Conservation (phyloP, 352 stramenopile species). For the Pythium chondricola region DNA sequence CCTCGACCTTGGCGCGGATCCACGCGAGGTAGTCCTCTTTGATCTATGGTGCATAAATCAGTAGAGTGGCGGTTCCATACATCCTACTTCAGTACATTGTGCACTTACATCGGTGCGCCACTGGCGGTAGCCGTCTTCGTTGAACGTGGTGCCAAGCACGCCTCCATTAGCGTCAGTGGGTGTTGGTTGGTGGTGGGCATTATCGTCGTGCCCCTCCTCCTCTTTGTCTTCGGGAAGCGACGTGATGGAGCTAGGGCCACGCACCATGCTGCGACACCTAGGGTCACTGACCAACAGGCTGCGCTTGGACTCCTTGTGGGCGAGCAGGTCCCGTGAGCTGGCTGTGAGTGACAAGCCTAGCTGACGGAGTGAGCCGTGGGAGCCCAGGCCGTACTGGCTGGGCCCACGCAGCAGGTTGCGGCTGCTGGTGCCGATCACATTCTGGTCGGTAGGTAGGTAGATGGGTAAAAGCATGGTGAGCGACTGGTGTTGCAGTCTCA, state of each 20-base stretch:
- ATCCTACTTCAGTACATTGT: not conserved
- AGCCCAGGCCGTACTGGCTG: slow-evolving; percentile 5
- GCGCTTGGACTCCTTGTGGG: slow-evolving; percentile 26
- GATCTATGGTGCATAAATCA: slow-evolving; percentile 18
- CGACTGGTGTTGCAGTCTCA: not conserved
- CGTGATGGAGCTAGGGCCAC: slow-evolving; percentile 10
- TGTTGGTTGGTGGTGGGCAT: too few species aligned
- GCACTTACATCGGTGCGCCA: slow-evolving; percentile 39
- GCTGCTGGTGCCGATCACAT: slow-evolving; percentile 8
- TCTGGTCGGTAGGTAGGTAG: slow-evolving; percentile 2
- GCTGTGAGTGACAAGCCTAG: not conserved
- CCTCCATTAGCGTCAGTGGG: too few species aligned
- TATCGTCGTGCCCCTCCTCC: slow-evolving; percentile 8
- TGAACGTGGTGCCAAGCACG: slow-evolving; percentile 36
- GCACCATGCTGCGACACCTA: slow-evolving; percentile 15
- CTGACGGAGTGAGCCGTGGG: slow-evolving; percentile 1
- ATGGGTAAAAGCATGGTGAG: not conserved
- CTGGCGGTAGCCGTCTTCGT: slow-evolving; percentile 54
- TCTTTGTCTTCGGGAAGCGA: slow-evolving; percentile 18
- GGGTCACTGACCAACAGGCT: slow-evolving; percentile 10
- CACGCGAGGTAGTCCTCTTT: slow-evolving; percentile 73
- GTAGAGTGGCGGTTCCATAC: not conserved
- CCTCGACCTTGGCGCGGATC: slow-evolving; percentile 55
- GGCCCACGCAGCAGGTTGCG: slow-evolving; percentile 4
- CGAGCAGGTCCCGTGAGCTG: slow-evolving; percentile 2